These are phyloP conservation scores for Colletotrichum falcatum DNA, from an alignment of 2,329 filamentous ascomycete genomes.

Conservation along the genomic window DNA sequence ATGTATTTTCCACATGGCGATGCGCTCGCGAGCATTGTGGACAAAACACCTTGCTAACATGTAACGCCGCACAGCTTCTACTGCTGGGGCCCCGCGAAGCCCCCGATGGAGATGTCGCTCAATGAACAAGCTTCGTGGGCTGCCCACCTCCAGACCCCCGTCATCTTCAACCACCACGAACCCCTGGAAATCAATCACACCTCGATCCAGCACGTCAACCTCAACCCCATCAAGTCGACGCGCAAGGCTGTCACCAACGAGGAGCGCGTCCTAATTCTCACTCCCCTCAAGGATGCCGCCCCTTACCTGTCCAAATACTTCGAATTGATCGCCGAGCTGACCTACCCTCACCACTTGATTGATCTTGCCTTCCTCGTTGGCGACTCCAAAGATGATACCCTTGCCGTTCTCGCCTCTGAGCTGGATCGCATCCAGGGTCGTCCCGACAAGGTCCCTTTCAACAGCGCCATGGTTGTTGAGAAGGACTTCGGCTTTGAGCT, in stretches of 20 bases:
- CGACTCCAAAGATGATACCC: constrained; percentile 90
- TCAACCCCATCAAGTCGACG: constrained; percentile 88
- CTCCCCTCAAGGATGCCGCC: constrained; percentile 90
- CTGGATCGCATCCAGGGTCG: constrained; percentile 88
- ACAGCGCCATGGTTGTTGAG: constrained; percentile 84
- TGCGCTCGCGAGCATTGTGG: constrained; percentile 3
- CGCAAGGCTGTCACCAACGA: constrained; percentile 81
- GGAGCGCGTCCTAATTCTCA: constrained; percentile 91
- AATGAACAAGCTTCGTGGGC: constrained; percentile 95
- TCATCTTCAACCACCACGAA: constrained; percentile 95
- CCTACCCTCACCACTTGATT: constrained; percentile 95
- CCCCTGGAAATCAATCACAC: constrained; percentile 86
- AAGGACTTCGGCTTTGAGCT: constrained; percentile 87
- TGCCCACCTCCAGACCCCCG: constrained; percentile 88
- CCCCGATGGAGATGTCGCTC: constrained; percentile 94
- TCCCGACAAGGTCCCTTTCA: constrained; percentile 84
- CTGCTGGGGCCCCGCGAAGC: constrained; percentile 94
- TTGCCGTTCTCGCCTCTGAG: constrained; percentile 87
- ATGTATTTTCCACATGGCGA: neutral
- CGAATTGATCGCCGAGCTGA: constrained; percentile 88
- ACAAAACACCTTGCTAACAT: constrained; percentile 25
- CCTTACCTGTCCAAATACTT: constrained; percentile 89
- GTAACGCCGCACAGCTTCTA: constrained; percentile 77
- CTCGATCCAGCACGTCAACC: constrained; percentile 82
- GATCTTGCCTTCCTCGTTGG: constrained; percentile 95